Conservation (phyloP, 345 rosid species). For the Dovyalis caffra region DNA sequence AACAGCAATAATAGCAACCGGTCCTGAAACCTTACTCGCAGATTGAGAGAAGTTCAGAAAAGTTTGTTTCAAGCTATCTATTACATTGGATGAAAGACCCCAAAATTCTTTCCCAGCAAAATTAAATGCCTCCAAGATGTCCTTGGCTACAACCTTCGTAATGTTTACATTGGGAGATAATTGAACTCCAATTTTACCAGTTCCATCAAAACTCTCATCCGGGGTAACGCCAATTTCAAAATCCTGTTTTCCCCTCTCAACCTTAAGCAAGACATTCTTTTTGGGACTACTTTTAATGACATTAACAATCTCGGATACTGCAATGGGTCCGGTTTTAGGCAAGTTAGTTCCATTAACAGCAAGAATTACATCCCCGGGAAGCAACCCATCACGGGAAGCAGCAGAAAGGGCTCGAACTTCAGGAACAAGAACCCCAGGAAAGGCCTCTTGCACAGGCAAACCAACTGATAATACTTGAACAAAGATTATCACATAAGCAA, state of each 20-base stretch:
- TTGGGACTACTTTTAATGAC: slow-evolving; percentile 61
- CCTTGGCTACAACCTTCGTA: slow-evolving; percentile 56
- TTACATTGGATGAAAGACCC: slow-evolving; percentile 66
- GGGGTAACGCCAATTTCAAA: slow-evolving; percentile 71
- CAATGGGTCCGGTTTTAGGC: slow-evolving; percentile 52
- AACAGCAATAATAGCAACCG: slow-evolving; percentile 91
- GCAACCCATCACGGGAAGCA: slow-evolving; percentile 87
- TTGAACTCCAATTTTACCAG: slow-evolving; percentile 89
- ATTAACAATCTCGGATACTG: slow-evolving; percentile 70
- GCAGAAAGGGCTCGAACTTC: slow-evolving; percentile 81
- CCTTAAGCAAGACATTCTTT: slow-evolving; percentile 56
- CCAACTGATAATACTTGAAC: slow-evolving; percentile 84
- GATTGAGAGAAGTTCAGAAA: slow-evolving; percentile 80
- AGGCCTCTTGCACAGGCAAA: slow-evolving; percentile 86
- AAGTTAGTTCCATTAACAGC: slow-evolving; percentile 58
- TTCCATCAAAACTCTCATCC: slow-evolving; percentile 73
- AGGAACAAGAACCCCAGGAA: slow-evolving; percentile 90
- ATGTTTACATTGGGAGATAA: slow-evolving; percentile 76
- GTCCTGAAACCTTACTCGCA: slow-evolving; percentile 89
- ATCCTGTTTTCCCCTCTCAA: slow-evolving; percentile 57
- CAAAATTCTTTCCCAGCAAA: slow-evolving; percentile 70
- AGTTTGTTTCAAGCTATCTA: slow-evolving; percentile 82
- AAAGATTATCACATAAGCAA: slow-evolving; percentile 75
- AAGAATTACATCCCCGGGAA: slow-evolving; percentile 78
- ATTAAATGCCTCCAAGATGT: slow-evolving; percentile 53